Evolutionary conservation across 306 rosid genomes (phyloP), one percentile per base, ranked within the genome.

Genomic region (Vachellia collinsii): DNA sequence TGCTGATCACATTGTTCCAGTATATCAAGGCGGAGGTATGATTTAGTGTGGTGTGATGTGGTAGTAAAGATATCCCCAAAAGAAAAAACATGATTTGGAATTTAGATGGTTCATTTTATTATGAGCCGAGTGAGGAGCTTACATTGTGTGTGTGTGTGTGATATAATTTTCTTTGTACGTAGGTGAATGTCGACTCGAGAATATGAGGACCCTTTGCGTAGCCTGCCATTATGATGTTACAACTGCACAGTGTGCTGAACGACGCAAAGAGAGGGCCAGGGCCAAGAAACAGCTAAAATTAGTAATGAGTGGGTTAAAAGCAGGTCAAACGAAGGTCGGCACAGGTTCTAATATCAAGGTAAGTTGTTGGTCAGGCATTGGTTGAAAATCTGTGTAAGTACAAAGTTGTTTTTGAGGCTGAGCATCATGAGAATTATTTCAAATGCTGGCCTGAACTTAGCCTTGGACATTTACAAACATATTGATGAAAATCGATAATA

Each of bases 1-100:
- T 81, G 99, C 97, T 80, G 99, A 94, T 84, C 99, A 93, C 83
- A 89, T 93, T 70, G 86, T 94, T 90, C 95, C 97, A 51, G 99
- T 93, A 78, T 94, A 93, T 88, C 85, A 68, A 79, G 99, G 99
- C 39, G 99, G 99, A 90, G 99, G 99, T 94, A 88, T 54, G 61
- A 54, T 54, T 54, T 54, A 54, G 61, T 54, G 23, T 3, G 11
- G 61, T 54, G 11, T 68, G 50, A 19, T 38, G 16, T 67, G 47
- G 70, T 59, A 23, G 65, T 7, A 67, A 10, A 67, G 43, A 17
- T 39, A 39, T 67, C 46, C 71, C n/a, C 17, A 17, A 51, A 65
- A 16, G 7, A 23, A 51, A 65, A 14, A 16, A 22, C 46, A 39
- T 19, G 11, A 22, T 39, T 19, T 37, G 1, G 25, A 66, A 66